phyloP scores from a whole-genome alignment of 2,329 filamentous ascomycete species.

The Alternaria brassicae region DNA sequence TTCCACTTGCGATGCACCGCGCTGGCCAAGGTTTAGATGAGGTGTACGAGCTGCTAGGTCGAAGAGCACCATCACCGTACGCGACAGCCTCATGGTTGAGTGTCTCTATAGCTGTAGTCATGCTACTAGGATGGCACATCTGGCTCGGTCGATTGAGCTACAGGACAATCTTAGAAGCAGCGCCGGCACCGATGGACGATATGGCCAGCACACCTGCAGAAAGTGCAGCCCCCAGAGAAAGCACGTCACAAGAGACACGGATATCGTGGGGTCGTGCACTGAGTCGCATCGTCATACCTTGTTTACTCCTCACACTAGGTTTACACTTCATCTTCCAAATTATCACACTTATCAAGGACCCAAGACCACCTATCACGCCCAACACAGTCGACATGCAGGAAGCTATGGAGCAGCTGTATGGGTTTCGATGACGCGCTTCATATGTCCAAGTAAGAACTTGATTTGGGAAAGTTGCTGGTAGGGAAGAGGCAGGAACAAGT shows the following conservation, averaged over 20 bases:
- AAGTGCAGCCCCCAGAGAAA: background rate
- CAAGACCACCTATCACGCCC: conserved; percentile 1
- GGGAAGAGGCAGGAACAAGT: too few species aligned
- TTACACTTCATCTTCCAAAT: conserved; percentile 12
- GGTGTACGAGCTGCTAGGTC: conserved; percentile 23
- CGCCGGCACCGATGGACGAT: background rate
- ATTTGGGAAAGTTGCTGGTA: background rate
- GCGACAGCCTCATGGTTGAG: background rate
- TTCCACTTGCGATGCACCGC: conserved; percentile 23
- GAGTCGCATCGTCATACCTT: conserved; percentile 17
- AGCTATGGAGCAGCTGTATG: conserved; percentile 12
- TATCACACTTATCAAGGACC: background rate
- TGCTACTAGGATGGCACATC: conserved; percentile 27
- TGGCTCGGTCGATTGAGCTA: conserved; percentile 22
- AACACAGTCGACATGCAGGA: conserved; percentile 16
- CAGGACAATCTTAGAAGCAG: conserved; percentile 11
- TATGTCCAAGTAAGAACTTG: background rate
- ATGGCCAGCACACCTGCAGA: background rate
- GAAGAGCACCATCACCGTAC: conserved; percentile 26
- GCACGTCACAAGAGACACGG: background rate
- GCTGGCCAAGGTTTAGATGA: conserved; percentile 21
- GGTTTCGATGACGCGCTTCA: background rate
- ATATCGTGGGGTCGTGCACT: conserved; percentile 21
- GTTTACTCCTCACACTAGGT: conserved; percentile 12
- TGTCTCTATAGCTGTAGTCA: conserved; percentile 3